Conservation (phyloP, 164 flowering plant genomes). For the Liquidambar formosana region DNA sequence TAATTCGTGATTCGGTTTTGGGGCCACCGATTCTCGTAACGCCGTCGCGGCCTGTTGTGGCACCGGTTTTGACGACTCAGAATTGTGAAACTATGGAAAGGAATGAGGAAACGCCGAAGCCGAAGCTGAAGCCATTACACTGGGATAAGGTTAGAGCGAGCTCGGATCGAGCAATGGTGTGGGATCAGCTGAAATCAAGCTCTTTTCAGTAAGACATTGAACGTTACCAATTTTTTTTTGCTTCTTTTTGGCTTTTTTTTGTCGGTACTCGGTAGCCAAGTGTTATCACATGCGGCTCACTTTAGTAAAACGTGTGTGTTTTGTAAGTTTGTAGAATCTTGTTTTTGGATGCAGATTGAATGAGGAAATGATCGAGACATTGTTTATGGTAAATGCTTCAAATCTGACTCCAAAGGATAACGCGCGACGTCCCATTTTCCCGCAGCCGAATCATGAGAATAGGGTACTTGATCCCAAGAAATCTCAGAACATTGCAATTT, state of each 20-base stretch:
- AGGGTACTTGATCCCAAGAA: conserved; percentile 86
- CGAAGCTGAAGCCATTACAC: conserved; percentile 83
- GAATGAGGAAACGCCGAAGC: conserved; percentile 51
- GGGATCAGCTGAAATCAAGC: conserved; percentile 94
- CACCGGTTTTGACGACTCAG: conserved; percentile 21
- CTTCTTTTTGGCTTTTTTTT: not conserved
- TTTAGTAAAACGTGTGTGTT: too few species aligned
- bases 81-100: conserved; percentile 26
- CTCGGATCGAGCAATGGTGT: conserved; percentile 91
- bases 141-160: conserved; percentile 96
- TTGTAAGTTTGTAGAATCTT: conserved; percentile 3
- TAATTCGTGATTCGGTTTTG: conserved; percentile 14
- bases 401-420: conserved; percentile 39
- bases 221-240: not conserved
- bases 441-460: conserved; percentile 53
- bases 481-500: conserved; percentile 82
- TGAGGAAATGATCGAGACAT: conserved; percentile 86
- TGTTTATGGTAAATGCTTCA: conserved; percentile 42
- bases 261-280: too few species aligned
- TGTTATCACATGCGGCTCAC: too few species aligned
- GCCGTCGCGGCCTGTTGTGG: conserved; percentile 39
- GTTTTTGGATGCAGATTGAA: conserved; percentile 59
- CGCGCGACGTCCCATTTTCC: conserved; percentile 20
- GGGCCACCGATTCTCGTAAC: conserved; percentile 40
- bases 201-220: conserved; percentile 74